Percentiles rank a stretch among this genome's conserved stretches.
phyloP scores from a whole-genome alignment of 495 filamentous ascomycete species.

The Hypoxylon subgilvum region DNA sequence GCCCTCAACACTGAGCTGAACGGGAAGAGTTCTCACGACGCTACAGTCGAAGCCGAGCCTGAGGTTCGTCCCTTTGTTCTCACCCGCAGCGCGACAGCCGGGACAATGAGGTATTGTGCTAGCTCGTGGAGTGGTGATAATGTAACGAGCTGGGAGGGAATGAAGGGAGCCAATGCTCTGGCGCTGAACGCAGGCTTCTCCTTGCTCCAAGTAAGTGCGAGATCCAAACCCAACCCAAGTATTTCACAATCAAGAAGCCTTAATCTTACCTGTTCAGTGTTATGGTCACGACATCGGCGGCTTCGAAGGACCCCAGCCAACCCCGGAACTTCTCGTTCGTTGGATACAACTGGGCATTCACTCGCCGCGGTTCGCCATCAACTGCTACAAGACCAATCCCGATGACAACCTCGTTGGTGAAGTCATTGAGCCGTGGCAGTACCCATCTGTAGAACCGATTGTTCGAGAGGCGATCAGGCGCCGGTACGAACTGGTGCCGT shows the following conservation, averaged over 20 bases:
- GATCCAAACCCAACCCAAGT: neutral
- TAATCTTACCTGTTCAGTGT: slow-evolving; percentile 48
- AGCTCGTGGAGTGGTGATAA: slow-evolving; percentile 74
- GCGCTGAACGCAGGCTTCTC: slow-evolving; percentile 71
- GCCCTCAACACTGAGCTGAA: slow-evolving; percentile 69
- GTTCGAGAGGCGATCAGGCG: slow-evolving; percentile 68
- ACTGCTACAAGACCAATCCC: slow-evolving; percentile 73
- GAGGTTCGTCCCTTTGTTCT: slow-evolving; percentile 66
- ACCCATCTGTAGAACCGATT: slow-evolving; percentile 64
- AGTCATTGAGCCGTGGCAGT: slow-evolving; percentile 77
- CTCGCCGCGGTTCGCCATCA: slow-evolving; percentile 73
- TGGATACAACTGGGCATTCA: slow-evolving; percentile 74
- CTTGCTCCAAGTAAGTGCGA: slow-evolving; percentile 59
- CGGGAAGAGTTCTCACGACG: slow-evolving; percentile 70
- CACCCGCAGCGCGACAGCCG: slow-evolving; percentile 70
- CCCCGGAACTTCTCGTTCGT: slow-evolving; percentile 69
- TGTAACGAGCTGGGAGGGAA: slow-evolving; percentile 68
- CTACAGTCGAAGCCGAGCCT: slow-evolving; percentile 60
- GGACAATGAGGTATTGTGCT: slow-evolving; percentile 68
- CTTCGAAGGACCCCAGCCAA: slow-evolving; percentile 72
- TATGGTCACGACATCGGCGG: slow-evolving; percentile 76
- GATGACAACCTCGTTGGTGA: slow-evolving; percentile 66
- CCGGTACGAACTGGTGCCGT: slow-evolving; percentile 71
- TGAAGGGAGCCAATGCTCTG: slow-evolving; percentile 70
- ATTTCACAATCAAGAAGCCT: neutral